phyloP scores from a whole-genome alignment of 2,329 filamentous ascomycete species.

The Shiraia bambusicola region DNA sequence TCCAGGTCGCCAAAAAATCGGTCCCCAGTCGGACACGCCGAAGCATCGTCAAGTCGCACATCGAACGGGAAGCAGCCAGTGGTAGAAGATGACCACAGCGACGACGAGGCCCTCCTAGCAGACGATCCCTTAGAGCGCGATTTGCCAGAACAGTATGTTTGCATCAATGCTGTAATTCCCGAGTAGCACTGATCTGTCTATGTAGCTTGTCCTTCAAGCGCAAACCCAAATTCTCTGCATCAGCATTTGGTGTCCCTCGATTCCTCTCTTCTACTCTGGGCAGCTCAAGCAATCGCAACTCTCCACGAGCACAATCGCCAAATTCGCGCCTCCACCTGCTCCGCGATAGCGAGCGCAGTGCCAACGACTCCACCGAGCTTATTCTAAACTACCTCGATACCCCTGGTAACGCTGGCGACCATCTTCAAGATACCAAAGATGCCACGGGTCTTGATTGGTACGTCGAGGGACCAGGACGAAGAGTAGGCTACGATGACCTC shows the following conservation, averaged over 20 bases:
- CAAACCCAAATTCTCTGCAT: conserved; percentile 55
- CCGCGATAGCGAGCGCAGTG: conserved; percentile 14
- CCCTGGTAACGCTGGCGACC: conserved; percentile 39
- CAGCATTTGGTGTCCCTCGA: conserved; percentile 46
- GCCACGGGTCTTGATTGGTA: conserved; percentile 71
- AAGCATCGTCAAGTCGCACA: conserved; percentile 50
- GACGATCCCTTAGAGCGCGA: conserved; percentile 59
- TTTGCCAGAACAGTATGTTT: conserved; percentile 47
- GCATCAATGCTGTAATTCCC: not conserved
- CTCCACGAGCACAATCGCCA: conserved; percentile 30
- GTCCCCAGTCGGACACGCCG: conserved; percentile 40
- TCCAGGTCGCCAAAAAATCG: conserved; percentile 41
- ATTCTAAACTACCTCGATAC: conserved; percentile 48
- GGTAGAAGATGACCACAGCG: conserved; percentile 47
- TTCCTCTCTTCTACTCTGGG: conserved; percentile 48
- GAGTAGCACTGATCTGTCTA: not conserved
- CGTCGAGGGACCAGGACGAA: conserved; percentile 79
- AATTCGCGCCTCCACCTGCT: conserved; percentile 27
- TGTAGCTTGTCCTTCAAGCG: conserved; percentile 69
- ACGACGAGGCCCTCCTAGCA: conserved; percentile 53
- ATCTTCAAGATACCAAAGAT: conserved; percentile 49
- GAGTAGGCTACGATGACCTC: conserved; percentile 93
- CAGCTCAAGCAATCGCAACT: conserved; percentile 29
- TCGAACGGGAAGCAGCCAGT: conserved; percentile 37
- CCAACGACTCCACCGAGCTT: conserved; percentile 40